These are phyloP conservation scores for Dunaliella primolecta DNA, from an alignment of 139 green algal genomes.

Conservation along the genomic window DNA sequence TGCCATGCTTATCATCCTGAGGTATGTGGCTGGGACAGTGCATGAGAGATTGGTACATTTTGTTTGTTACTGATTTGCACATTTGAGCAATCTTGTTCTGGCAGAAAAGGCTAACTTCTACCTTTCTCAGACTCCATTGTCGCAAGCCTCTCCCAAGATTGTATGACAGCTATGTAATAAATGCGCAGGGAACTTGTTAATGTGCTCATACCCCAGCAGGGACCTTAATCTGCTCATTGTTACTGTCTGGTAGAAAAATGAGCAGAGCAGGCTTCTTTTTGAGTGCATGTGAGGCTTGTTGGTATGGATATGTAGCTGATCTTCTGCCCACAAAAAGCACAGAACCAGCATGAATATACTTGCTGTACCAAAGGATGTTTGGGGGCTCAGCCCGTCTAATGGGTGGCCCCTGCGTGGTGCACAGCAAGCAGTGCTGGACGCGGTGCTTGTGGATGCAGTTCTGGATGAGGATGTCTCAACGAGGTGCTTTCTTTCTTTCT, in stretches of 20 bases:
- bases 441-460: not conserved
- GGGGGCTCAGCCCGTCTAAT: too few relatives aligned
- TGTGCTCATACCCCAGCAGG: not conserved
- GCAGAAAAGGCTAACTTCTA: not conserved
- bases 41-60: not conserved
- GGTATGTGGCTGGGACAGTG: not conserved
- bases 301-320: too few relatives aligned
- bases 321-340: not conserved
- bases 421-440: not conserved
- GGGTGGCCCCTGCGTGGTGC: not conserved
- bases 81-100: not conserved
- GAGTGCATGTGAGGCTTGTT: too few relatives aligned
- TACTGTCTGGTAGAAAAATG: too few relatives aligned
- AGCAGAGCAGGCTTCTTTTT: too few relatives aligned
- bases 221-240: too few relatives aligned
- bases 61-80: too few relatives aligned
- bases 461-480: not conserved
- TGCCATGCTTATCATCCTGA: slow-evolving; percentile 32
- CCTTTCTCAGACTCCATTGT: not conserved
- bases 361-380: not conserved
- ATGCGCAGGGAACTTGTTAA: not conserved
- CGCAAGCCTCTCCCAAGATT: not conserved
- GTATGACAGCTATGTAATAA: not conserved
- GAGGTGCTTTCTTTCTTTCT: not conserved
- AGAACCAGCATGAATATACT: not conserved